These are phyloP conservation scores for Orbilia javanica DNA, from an alignment of 2,329 filamentous ascomycete genomes.

Conservation along the genomic window DNA sequence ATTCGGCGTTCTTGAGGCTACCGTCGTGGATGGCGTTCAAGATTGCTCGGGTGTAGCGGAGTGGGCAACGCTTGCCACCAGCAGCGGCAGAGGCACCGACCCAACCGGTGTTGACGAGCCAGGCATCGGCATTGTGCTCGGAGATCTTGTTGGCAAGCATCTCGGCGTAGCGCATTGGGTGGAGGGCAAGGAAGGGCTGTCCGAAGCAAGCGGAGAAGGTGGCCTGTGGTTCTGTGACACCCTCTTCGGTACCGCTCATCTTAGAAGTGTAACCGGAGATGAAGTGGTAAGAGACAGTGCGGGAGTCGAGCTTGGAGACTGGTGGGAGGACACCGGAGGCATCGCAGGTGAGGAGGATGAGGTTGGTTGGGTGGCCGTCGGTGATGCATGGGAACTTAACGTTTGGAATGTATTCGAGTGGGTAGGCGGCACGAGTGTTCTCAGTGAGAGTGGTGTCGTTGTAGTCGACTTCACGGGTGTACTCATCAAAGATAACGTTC, in stretches of 20 bases:
- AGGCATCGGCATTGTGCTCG: conserved; percentile 93
- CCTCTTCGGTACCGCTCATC: conserved; percentile 99
- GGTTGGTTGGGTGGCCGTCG: conserved; percentile 90
- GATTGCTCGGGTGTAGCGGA: conserved; percentile 99
- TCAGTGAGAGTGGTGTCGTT: conserved; percentile 94
- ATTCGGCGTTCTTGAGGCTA: conserved; percentile 91
- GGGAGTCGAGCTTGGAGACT: conserved; percentile 94
- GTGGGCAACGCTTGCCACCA: conserved; percentile 94
- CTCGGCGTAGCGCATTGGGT: conserved; percentile 98
- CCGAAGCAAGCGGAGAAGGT: conserved; percentile 99
- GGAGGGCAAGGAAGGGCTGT: conserved; percentile 97
- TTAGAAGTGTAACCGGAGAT: conserved; percentile 99
- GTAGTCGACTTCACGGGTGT: conserved; percentile 91
- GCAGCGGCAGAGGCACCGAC: conserved; percentile 90
- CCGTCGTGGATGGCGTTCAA: conserved; percentile 98
- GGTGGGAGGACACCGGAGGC: conserved; percentile 96
- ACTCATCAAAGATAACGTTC: conserved; percentile 97
- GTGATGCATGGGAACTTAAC: conserved; percentile 98
- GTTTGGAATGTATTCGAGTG: conserved; percentile 98
- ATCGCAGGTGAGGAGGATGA: conserved; percentile 97
- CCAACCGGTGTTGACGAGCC: conserved; percentile 99
- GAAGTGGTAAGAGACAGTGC: conserved; percentile 97
- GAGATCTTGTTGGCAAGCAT: conserved; percentile 99
- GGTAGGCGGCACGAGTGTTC: conserved; percentile 95
- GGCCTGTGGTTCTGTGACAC: conserved; percentile 94